Evolutionary conservation across 441 rosid genomes (phyloP).

Genomic region (Cnidoscolus chayamansa): DNA sequence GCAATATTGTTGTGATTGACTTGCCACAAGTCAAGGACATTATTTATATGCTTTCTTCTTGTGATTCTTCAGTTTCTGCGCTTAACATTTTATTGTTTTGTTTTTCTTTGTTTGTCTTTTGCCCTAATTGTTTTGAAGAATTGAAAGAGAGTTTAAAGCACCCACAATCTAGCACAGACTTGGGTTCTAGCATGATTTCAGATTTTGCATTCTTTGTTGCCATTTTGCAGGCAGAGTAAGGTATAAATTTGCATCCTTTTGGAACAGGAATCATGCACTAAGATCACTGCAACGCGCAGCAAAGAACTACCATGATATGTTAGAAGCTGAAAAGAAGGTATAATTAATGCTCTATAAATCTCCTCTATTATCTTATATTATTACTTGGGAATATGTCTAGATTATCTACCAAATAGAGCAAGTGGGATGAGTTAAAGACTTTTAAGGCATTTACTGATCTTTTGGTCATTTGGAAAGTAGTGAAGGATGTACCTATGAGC

Average conservation of each 20-base stretch:
- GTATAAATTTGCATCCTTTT: conserved; percentile 98
- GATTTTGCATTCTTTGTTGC: conserved; percentile 24
- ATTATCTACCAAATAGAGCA: background rate
- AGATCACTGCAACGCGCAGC: conserved; percentile 77
- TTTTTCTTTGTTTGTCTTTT: background rate
- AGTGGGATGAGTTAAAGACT: background rate
- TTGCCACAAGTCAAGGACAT: conserved; percentile 2
- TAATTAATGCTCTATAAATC: background rate
- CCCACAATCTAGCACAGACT: background rate
- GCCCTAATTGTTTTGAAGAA: background rate
- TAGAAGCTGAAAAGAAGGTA: conserved; percentile 97
- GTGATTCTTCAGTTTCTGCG: background rate
- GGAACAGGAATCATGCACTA: conserved; percentile 95
- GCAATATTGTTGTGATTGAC: background rate
- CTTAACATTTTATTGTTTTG: background rate
- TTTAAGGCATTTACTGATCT: background rate
- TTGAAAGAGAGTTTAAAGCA: too few relatives aligned
- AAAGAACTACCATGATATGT: conserved; percentile 63
- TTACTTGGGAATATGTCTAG: conserved; percentile 4
- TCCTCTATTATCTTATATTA: conserved; percentile 11
- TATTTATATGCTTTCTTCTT: background rate
- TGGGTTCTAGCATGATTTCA: conserved; percentile 16
- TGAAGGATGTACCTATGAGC: background rate
- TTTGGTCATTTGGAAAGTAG: background rate
- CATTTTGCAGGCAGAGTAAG: conserved; percentile 90